Evolutionary conservation across 177 flowering plant genomes (phyloP), one percentile per base, ranked within the genome.

Genomic region (Vitis hybrid): DNA sequence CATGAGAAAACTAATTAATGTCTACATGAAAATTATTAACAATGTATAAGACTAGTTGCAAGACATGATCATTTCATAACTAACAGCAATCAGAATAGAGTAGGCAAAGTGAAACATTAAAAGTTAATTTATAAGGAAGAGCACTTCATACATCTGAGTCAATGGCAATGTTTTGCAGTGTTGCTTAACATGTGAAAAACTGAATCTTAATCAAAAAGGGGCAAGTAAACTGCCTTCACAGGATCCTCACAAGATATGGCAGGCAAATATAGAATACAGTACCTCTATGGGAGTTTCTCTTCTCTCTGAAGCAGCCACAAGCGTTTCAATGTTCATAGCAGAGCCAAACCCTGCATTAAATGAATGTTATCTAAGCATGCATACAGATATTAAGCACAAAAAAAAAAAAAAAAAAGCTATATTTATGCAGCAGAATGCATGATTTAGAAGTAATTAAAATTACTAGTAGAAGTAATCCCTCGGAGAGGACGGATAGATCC

Each of bases 231-330:
- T 39, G 45, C 45, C 45, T 39, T 39, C 45, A 39, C 45, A 39
- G 45, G 45, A 6, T 39, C 45, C 45, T 39, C 45, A 39, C 45
- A 6, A 45, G 11, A 52, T 4, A 50, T 15, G 55, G 56, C 52
- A 51, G 54, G 30, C 30, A 2, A 11, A 69, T 51, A 64, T 10
- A 26, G 15, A 39, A 17, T 11, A 51, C 11, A 70, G 62, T 82
- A 96, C 99, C 97, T 96, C 98, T 18, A 96, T 81, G 1, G 91
- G 89, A 67, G 88, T 84, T 64, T 89, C 98, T 78, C 97, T 84
- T 81, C 86, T 87, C 81, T 92, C 99, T 62, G 99, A 97, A 73
- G 99, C 99, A 67, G 97, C 93, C 74, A 92, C 88, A 64, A 96
- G 89, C 51, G 99, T 93, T 78, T 93, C 97, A 67, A 93, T 96